These are phyloP conservation scores for Paramecium pentaurelia DNA, from an alignment of 73 alveolate genomes.

Conservation along the genomic window DNA sequence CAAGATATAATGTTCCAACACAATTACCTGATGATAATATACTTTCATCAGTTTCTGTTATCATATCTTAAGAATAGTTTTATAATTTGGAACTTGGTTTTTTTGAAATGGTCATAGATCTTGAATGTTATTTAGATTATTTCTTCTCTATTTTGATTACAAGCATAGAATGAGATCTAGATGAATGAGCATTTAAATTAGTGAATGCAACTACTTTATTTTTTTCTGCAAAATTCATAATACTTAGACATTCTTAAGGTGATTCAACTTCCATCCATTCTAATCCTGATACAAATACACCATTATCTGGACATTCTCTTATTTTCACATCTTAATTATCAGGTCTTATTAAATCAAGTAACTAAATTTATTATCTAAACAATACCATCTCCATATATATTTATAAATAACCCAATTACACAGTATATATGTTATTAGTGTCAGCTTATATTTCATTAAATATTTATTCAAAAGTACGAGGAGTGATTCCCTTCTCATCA, in stretches of 20 bases:
- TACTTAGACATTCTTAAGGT: conserved; percentile 76
- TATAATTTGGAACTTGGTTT: conserved; percentile 53
- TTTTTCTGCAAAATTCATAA: conserved; percentile 83
- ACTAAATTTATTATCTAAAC: neutral
- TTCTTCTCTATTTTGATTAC: conserved; percentile 82
- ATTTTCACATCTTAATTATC: conserved; percentile 81
- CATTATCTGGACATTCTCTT: conserved; percentile 94
- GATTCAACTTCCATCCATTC: conserved; percentile 82
- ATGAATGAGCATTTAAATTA: conserved; percentile 77
- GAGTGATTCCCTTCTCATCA: conserved; percentile 89
- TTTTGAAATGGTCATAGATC: conserved; percentile 67
- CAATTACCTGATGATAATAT: neutral
- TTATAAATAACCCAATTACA: conserved; percentile 82
- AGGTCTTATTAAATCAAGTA: conserved; percentile 88
- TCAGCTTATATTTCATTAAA: conserved; percentile 75
- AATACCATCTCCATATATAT: conserved; percentile 92
- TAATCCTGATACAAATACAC: conserved; percentile 88
- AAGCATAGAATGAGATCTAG: conserved; percentile 89
- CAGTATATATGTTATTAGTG: conserved; percentile 60
- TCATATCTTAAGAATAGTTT: conserved; percentile 20
- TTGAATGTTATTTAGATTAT: conserved; percentile 10
- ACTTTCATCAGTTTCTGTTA: neutral
- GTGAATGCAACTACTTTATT: conserved; percentile 90
- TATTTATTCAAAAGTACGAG: conserved; percentile 85
- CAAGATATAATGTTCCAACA: conserved; percentile 84